Conservation (phyloP, 1,284 basidiomycete species). For the Ganoderma sp. region DNA sequence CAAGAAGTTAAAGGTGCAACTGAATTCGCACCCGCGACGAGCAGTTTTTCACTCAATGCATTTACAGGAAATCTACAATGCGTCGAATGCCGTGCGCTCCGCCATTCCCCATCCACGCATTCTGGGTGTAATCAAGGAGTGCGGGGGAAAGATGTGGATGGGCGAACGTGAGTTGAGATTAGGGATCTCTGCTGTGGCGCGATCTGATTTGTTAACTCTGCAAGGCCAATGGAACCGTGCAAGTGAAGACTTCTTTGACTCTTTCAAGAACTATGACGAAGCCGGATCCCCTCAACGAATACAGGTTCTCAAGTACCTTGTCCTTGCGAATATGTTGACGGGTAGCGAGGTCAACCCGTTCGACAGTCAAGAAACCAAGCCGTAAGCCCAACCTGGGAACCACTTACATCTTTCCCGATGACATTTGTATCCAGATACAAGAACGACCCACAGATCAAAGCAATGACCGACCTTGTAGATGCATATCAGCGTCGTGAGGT, state of each 20-base stretch:
- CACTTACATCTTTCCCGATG: not conserved
- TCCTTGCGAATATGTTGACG: slow-evolving; percentile 97
- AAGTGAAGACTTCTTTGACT: slow-evolving; percentile 98
- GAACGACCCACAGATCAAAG: slow-evolving; percentile 93
- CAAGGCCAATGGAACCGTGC: slow-evolving; percentile 95
- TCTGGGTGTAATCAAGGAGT: slow-evolving; percentile 99
- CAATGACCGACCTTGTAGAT: slow-evolving; percentile 96
- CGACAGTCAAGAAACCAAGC: slow-evolving; percentile 99
- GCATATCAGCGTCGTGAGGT: slow-evolving; percentile 97
- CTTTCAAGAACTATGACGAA: slow-evolving; percentile 98
- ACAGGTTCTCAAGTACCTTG: slow-evolving; percentile 98
- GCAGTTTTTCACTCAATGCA: slow-evolving; percentile 7
- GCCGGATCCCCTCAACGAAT: slow-evolving; percentile 96
- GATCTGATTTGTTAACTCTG: not conserved
- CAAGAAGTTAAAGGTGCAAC: slow-evolving; percentile 87
- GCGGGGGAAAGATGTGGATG: slow-evolving; percentile 99
- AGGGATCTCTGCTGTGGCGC: too few relatives aligned
- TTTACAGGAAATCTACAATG: slow-evolving; percentile 92
- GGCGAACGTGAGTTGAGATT: slow-evolving; percentile 78
- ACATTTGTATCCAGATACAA: slow-evolving; percentile 74
- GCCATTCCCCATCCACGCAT: slow-evolving; percentile 99
- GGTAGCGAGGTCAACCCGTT: slow-evolving; percentile 99
- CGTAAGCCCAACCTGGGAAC: slow-evolving; percentile 53
- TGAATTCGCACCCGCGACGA: slow-evolving; percentile 6
- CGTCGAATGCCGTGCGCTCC: slow-evolving; percentile 89